These are phyloP conservation scores for Coniochaeta ligniaria DNA, from an alignment of 2,329 filamentous ascomycete species.

Conservation along the genomic window DNA sequence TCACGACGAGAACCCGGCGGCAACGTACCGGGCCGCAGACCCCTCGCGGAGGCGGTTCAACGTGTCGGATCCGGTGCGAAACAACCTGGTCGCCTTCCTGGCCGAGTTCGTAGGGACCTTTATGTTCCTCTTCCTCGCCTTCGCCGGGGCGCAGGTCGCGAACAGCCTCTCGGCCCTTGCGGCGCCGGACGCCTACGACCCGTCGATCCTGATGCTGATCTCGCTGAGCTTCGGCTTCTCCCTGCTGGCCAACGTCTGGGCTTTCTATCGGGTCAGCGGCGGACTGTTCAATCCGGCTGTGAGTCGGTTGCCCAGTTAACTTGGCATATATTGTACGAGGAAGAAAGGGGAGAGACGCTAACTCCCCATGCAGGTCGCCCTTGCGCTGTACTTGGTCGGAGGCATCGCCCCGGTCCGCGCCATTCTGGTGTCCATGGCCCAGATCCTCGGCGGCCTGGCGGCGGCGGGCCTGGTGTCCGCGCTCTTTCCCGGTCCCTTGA, in stretches of 20 bases:
- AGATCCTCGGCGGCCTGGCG: constrained; percentile 45
- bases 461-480: constrained; percentile 46
- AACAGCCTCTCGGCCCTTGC: constrained; percentile 8
- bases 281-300: constrained; percentile 34
- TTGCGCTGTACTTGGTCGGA: constrained; percentile 44
- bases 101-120: constrained; percentile 36
- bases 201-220: constrained; percentile 26
- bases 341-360: neutral
- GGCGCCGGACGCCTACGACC: constrained; percentile 5
- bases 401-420: constrained; percentile 38
- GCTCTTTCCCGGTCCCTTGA: constrained; percentile 43
- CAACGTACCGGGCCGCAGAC: neutral
- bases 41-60: neutral
- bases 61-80: constrained; percentile 5
- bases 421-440: constrained; percentile 38
- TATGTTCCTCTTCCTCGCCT: constrained; percentile 33
- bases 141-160: constrained; percentile 22
- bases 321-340: no score
- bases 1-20: neutral
- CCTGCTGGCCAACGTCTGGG: constrained; percentile 39
- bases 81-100: constrained; percentile 24
- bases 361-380: constrained; percentile 30
- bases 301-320: constrained; percentile 5
- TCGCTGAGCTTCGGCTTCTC: constrained; percentile 34
- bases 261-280: constrained; percentile 39